A percentile compares a stretch with the other conserved stretches of the same genome.
phyloP scores from a whole-genome alignment of 31 red algal genomes.

The Odonthalia washingtoniensis region DNA sequence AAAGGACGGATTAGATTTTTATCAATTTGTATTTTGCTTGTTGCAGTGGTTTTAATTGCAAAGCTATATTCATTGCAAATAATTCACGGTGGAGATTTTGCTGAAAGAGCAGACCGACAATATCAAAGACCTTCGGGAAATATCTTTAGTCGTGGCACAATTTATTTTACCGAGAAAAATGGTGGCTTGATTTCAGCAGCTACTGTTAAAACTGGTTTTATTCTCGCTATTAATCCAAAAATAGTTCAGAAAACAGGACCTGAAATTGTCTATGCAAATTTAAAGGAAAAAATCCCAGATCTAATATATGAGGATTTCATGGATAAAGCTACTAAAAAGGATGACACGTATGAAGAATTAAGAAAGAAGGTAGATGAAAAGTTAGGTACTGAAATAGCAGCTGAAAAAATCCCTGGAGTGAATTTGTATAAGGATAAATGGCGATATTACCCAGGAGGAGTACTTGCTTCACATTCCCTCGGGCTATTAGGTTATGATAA shows the following conservation, averaged over 20 bases:
- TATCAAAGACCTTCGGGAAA: background rate
- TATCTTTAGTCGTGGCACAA: background rate
- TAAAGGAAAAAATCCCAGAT: too few species aligned
- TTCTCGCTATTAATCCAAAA: background rate
- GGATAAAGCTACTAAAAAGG: too few species aligned
- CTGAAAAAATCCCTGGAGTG: background rate
- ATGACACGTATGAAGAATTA: constrained; percentile 1
- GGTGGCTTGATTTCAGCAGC: background rate
- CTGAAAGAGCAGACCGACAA: background rate
- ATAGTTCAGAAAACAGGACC: background rate
- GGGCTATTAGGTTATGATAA: background rate
- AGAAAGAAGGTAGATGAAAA: background rate
- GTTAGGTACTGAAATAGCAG: background rate
- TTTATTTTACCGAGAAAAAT: constrained; percentile 2
- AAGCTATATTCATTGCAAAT: background rate
- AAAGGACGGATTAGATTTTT: background rate
- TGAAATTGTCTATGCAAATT: too few species aligned
- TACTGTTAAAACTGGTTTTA: background rate
- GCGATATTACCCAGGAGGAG: background rate
- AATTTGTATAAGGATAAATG: background rate
- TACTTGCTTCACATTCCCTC: background rate
- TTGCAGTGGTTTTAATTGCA: background rate
- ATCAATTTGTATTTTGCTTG: background rate
- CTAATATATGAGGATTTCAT: too few species aligned
- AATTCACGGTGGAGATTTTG: background rate